phyloP scores from a whole-genome alignment of 306 rosid genomes.

The barrel medic (Medicago truncatula) region DNA sequence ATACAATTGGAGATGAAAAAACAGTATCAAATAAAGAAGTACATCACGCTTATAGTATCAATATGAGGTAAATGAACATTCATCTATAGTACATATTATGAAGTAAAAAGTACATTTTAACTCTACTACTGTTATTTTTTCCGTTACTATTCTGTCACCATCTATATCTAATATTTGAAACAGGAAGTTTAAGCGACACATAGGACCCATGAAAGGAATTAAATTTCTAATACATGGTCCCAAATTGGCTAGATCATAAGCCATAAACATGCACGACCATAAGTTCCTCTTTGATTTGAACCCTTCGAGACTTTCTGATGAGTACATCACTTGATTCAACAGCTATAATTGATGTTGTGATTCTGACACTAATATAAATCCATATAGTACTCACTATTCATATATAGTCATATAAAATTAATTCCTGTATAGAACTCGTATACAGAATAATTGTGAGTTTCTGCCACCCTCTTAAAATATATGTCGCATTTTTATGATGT shows the following conservation, averaged over 20 bases:
- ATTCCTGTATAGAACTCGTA: too few relatives aligned
- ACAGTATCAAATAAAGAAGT: neutral
- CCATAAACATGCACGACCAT: conserved; percentile 38
- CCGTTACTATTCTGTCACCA: conserved; percentile 26
- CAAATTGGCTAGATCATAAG: conserved; percentile 43
- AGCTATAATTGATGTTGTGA: conserved; percentile 40
- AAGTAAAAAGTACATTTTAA: conserved; percentile 28
- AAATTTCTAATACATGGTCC: conserved; percentile 49
- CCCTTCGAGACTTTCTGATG: conserved; percentile 32
- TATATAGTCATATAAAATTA: too few relatives aligned
- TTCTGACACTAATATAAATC: conserved; percentile 28
- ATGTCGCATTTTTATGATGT: too few relatives aligned
- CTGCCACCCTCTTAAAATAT: too few relatives aligned
- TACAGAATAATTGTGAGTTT: too few relatives aligned
- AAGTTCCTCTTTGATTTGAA: conserved; percentile 37
- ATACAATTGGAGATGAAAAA: conserved; percentile 7
- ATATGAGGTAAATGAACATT: neutral
- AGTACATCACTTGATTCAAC: conserved; percentile 43
- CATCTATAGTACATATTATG: neutral
- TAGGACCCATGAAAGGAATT: conserved; percentile 56
- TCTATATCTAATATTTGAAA: neutral
- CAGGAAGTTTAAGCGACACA: conserved; percentile 43
- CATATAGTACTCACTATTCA: too few relatives aligned
- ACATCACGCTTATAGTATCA: neutral
- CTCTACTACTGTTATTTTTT: conserved; percentile 36